Percentiles rank a stretch among this genome's conserved stretches.
phyloP scores from a whole-genome alignment of 805 yeast species.

The Starmera pachycereana region DNA sequence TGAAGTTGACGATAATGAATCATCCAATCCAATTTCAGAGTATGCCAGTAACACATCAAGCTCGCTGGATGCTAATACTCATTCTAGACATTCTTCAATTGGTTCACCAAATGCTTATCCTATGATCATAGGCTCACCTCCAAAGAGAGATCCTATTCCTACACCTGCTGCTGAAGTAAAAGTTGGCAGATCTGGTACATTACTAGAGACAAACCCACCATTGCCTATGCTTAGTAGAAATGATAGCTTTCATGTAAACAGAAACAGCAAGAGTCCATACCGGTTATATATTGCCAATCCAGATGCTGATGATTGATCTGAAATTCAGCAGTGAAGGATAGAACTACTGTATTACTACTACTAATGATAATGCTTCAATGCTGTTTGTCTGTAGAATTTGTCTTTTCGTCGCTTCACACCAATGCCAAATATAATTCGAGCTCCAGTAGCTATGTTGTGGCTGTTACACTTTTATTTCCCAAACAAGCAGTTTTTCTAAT shows the following conservation, averaged over 20 bases:
- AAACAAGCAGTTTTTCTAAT: background rate
- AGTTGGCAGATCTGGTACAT: conserved; percentile 13
- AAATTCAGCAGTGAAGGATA: conserved; percentile 3
- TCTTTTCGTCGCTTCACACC: no score
- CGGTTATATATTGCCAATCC: conserved; percentile 48
- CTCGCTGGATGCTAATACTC: background rate
- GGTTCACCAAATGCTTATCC: conserved; percentile 6
- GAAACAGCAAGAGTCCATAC: conserved; percentile 12
- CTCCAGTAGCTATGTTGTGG: no score
- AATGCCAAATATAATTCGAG: no score
- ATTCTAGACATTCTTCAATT: background rate
- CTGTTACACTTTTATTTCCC: background rate
- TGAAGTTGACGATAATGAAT: conserved; percentile 61
- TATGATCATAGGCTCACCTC: conserved; percentile 6
- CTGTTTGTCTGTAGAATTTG: no score
- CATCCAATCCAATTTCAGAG: no score
- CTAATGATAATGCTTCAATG: no score
- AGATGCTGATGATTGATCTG: conserved; percentile 31
- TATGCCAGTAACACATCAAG: background rate
- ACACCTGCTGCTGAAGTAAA: background rate
- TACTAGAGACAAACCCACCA: conserved; percentile 10
- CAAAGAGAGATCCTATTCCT: background rate
- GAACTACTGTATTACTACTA: background rate
- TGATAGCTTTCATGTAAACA: conserved; percentile 20
- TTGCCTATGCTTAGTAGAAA: no score